Evolutionary conservation across 2,329 filamentous ascomycete genomes (phyloP).

Genomic region (Fusarium euwallaceae): DNA sequence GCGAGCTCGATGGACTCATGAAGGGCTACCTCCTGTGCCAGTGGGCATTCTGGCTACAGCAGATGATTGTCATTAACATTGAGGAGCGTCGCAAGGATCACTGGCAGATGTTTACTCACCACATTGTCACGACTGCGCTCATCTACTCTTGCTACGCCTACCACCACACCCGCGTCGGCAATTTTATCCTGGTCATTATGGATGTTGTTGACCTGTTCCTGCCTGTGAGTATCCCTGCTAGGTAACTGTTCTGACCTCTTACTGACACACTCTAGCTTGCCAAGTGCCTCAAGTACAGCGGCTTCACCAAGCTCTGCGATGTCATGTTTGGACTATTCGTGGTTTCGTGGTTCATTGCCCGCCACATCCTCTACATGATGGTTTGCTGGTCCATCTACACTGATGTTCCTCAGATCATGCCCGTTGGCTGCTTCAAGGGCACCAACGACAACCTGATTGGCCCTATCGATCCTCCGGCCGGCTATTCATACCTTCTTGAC

Average conservation of each 20-base stretch:
- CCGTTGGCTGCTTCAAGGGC: constrained; percentile 79
- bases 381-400: constrained; percentile 78
- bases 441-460: constrained; percentile 66
- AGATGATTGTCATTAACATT: constrained; percentile 93
- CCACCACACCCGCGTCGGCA: constrained; percentile 87
- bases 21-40: constrained; percentile 94
- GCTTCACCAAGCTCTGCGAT: constrained; percentile 82
- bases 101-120: constrained; percentile 95
- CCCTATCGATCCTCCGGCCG: constrained; percentile 64
- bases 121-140: constrained; percentile 87
- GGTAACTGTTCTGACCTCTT: constrained; percentile 74
- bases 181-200: constrained; percentile 91
- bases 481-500: constrained; percentile 75
- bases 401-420: constrained; percentile 44
- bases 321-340: constrained; percentile 88
- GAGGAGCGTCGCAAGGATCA: constrained; percentile 96
- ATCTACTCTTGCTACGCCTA: constrained; percentile 88
- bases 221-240: constrained; percentile 83
- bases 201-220: constrained; percentile 92
- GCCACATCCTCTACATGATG: constrained; percentile 83
- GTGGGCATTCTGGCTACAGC: constrained; percentile 93
- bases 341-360: constrained; percentile 83
- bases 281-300: constrained; percentile 93
- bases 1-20: constrained; percentile 78
- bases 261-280: constrained; percentile 79